A percentile compares a stretch with the other conserved stretches of the same genome.
Conservation (phyloP, 345 rosid genomes). For the Arabidopsis arenosa region DNA sequence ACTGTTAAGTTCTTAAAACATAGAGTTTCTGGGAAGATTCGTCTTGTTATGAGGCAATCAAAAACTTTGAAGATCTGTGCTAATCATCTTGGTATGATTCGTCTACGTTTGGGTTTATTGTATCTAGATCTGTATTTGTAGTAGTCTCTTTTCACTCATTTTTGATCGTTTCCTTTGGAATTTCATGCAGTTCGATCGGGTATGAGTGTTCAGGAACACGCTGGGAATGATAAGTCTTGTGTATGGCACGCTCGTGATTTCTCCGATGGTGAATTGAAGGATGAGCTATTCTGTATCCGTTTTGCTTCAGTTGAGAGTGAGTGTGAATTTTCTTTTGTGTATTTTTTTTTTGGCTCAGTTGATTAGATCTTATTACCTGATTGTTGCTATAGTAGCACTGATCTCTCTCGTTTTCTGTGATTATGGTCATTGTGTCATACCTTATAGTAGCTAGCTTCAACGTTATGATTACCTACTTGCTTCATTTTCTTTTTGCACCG, state of each 20-base stretch:
- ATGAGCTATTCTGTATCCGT: slow-evolving; percentile 80
- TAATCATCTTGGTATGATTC: slow-evolving; percentile 72
- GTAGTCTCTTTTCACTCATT: background rate
- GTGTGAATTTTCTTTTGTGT: slow-evolving; percentile 21
- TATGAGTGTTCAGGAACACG: slow-evolving; percentile 68
- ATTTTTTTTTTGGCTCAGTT: background rate
- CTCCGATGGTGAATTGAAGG: slow-evolving; percentile 73
- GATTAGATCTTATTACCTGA: background rate
- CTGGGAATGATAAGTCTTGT: slow-evolving; percentile 79
- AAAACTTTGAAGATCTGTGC: slow-evolving; percentile 97
- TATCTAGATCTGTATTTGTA: slow-evolving; percentile 19
- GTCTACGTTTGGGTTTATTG: background rate
- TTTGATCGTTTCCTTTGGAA: background rate
- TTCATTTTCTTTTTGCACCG: background rate
- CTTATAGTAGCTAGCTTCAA: background rate
- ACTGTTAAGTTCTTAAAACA: slow-evolving; percentile 86
- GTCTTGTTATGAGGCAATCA: slow-evolving; percentile 89
- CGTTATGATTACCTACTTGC: background rate
- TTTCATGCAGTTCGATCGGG: slow-evolving; percentile 50
- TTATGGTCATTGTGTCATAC: background rate
- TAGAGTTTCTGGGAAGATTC: slow-evolving; percentile 67
- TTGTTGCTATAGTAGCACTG: slow-evolving; percentile 2
- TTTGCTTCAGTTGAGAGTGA: slow-evolving; percentile 74
- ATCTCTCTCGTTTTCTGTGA: background rate
- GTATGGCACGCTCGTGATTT: slow-evolving; percentile 73